phyloP scores from a whole-genome alignment of 140 eudicot species.

The Senecio squalidus region DNA sequence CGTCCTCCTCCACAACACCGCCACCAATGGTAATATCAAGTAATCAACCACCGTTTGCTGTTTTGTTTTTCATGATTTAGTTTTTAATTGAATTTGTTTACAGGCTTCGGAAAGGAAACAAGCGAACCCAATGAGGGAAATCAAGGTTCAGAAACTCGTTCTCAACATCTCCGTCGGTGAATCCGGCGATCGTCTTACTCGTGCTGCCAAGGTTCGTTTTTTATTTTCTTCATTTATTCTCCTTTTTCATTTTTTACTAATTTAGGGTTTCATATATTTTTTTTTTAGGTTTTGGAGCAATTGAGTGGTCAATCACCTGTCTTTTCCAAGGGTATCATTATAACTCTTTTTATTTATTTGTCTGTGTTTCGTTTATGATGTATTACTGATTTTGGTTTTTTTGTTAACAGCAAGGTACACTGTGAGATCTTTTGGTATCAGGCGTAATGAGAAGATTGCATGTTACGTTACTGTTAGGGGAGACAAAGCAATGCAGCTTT shows the following conservation, averaged over 20 bases:
- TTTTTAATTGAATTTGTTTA: background rate
- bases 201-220: constrained; percentile 41
- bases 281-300: constrained; percentile 43
- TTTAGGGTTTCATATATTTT: background rate
- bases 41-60: background rate
- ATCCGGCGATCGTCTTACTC: constrained; percentile 62
- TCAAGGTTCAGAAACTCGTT: constrained; percentile 59
- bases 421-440: constrained; percentile 66
- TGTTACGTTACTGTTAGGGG: constrained; percentile 83
- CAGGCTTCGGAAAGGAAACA: constrained; percentile 59
- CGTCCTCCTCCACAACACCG: background rate
- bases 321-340: constrained; percentile 38
- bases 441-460: constrained; percentile 86
- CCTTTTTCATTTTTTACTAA: background rate
- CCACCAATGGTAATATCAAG: background rate
- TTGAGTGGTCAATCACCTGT: constrained; percentile 50
- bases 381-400: background rate
- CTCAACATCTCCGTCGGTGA: constrained; percentile 65
- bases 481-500: constrained; percentile 69
- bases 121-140: constrained; percentile 64
- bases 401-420: constrained; percentile 57
- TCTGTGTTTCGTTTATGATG: background rate
- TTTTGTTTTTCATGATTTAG: background rate
- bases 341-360: no score
- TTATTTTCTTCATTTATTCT: no score